phyloP scores from a whole-genome alignment of 129 eudicot genomes.

The Artemisia tridentata region DNA sequence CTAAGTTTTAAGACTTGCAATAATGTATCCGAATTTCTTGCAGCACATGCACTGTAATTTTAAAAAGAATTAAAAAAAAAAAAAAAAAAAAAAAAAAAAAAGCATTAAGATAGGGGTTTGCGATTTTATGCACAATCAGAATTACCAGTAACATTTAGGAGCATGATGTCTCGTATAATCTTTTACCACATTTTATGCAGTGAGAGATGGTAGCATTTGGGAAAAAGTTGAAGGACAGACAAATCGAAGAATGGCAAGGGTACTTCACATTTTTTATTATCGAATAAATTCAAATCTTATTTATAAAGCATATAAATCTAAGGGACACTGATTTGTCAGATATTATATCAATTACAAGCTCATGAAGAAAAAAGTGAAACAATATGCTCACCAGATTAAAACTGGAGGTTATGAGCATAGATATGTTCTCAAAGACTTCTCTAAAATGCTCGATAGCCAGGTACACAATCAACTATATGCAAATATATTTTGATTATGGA shows the following conservation, averaged over 20 bases:
- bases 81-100: too few relatives aligned
- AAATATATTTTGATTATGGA: not conserved
- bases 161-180: too few relatives aligned
- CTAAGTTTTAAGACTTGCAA: too few relatives aligned
- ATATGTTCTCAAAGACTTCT: conserved; percentile 85
- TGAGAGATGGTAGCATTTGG: conserved; percentile 91
- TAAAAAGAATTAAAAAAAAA: too few relatives aligned
- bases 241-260: conserved; percentile 92
- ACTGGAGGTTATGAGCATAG: conserved; percentile 57
- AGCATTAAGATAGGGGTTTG: too few relatives aligned
- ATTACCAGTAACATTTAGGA: too few relatives aligned
- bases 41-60: too few relatives aligned
- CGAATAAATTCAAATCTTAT: not conserved
- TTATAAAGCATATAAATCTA: not conserved
- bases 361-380: conserved; percentile 85
- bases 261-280: conserved; percentile 19
- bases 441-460: conserved; percentile 83
- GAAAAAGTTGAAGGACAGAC: conserved; percentile 85
- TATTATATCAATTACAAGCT: conserved; percentile 87
- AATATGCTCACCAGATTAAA: conserved; percentile 60
- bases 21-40: too few relatives aligned
- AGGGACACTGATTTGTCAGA: conserved; percentile 34
- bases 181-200: conserved; percentile 35
- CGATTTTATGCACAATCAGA: too few relatives aligned
- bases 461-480: conserved; percentile 23